Base-by-base conservation (phyloP, 2,329 filamentous ascomycete species). In the Penicillium sp. region DNA sequence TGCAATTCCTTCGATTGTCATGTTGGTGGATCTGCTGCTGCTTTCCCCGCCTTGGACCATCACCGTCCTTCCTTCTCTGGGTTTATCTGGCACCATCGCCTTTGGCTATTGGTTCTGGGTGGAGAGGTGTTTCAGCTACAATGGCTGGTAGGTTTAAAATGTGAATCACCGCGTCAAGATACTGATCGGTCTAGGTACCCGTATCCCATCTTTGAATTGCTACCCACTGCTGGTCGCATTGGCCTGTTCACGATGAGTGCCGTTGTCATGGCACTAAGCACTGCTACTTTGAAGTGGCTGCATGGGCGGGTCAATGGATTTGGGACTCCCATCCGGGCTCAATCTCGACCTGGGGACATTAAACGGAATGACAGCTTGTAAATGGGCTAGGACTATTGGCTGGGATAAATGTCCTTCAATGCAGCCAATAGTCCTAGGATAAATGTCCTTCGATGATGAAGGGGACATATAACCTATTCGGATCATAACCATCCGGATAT, bases 201-300 rank as follows among this genome's bases (percentile, higher is more conserved):
- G 0, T 95, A 96, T 66, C 89, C 90, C 1, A 77, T 95, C 22
- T 91, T 96, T 54, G 82, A 75, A 7, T 64, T 86, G 36, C 71
- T 94, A 34, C 77, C 74, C 40, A 85, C 81, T 0, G 63, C 72
- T 40, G 83, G 89, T 61, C 79, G 90, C 16, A 71, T 82, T 7
- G 69, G 79, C 0, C 72, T 95, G 8, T 95, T 94, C 57, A 75
- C 75, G 0, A 70, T 79, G 14, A 86, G 86, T 34, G 89, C 87
- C 0, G 61, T 77, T 1, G 68, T 87, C 13, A 90, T 94, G 81
- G 84, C 86, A 2, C 65, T 74, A 3, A 88, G 82, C 54, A 90
- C 87, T 0, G 71, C 80, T 18, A 69, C 75, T 8, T 70, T 95
- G 52, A 85, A 89, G 64, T 84, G 78, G 76, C 51, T 86, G 1